Evolutionary conservation across 108 stramenopile genomes (phyloP).

Genomic region (Fistulifera pelliculosa): DNA sequence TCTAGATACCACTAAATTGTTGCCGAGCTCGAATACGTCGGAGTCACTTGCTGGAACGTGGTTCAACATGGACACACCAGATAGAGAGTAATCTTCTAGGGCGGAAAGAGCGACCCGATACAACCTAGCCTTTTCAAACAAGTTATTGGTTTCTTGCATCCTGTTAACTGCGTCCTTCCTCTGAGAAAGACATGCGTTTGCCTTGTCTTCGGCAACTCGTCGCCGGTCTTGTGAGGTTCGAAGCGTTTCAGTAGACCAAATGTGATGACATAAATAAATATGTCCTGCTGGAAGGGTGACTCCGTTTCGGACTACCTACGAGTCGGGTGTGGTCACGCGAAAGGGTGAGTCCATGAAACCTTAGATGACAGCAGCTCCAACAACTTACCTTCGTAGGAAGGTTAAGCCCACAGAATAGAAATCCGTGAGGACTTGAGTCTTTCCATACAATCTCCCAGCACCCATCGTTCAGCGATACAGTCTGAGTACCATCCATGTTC

Average conservation of each 20-base stretch:
- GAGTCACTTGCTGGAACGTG: too few species aligned
- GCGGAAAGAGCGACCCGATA: slow-evolving; percentile 40
- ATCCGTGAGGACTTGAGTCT: slow-evolving; percentile 35
- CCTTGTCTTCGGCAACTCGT: slow-evolving; percentile 23
- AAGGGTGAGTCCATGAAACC: too few species aligned
- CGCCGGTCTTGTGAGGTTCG: slow-evolving; percentile 27
- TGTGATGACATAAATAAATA: slow-evolving; percentile 43
- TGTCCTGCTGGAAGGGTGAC: slow-evolving; percentile 37
- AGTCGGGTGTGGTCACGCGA: neutral
- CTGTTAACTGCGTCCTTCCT: slow-evolving; percentile 35
- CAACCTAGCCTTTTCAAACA: slow-evolving; percentile 52
- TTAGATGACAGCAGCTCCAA: too few species aligned
- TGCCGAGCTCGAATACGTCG: too few species aligned
- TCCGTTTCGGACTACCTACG: slow-evolving; percentile 36
- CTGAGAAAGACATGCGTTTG: slow-evolving; percentile 25
- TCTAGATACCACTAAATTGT: too few species aligned
- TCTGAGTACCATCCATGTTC: slow-evolving; percentile 24
- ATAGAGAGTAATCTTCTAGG: slow-evolving; percentile 12
- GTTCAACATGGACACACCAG: slow-evolving; percentile 2
- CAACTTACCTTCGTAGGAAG: slow-evolving; percentile 10
- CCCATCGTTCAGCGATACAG: slow-evolving; percentile 29
- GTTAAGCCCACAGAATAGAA: slow-evolving; percentile 47
- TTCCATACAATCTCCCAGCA: slow-evolving; percentile 67
- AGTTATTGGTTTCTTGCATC: slow-evolving; percentile 45
- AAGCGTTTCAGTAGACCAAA: slow-evolving; percentile 44